Evolutionary conservation across 2,329 filamentous ascomycete genomes (phyloP).

Genomic region (Pseudocercospora cruenta): DNA sequence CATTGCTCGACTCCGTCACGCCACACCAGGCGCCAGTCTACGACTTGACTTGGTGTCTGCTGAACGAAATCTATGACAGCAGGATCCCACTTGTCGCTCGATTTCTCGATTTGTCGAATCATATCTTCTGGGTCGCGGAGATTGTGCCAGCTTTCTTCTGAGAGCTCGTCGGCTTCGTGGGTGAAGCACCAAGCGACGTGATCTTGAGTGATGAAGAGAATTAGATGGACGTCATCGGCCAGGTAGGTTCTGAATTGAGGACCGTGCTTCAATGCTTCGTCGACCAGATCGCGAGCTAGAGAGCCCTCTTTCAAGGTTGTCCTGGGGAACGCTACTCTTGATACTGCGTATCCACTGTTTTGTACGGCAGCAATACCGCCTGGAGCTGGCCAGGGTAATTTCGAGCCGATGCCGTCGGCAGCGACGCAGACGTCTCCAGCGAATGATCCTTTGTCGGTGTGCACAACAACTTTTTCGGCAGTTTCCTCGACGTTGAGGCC

Average conservation of each 20-base stretch:
- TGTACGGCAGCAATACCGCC: neutral
- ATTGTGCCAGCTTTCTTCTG: slow-evolving; percentile 7
- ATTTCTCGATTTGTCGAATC: slow-evolving; percentile 1
- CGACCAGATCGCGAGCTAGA: neutral
- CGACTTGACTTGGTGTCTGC: slow-evolving; percentile 24
- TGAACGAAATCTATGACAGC: slow-evolving; percentile 12
- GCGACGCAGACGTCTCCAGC: slow-evolving; percentile 43
- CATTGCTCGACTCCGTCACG: slow-evolving; percentile 56
- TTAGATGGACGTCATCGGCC: neutral
- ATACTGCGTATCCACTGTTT: slow-evolving; percentile 42
- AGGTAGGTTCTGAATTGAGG: neutral
- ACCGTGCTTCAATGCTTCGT: neutral
- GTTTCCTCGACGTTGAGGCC: neutral
- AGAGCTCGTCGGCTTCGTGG: neutral
- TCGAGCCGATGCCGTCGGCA: slow-evolving; percentile 47
- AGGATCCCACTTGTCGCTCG: slow-evolving; percentile 6
- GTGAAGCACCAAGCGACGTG: neutral
- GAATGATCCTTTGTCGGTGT: slow-evolving; percentile 42
- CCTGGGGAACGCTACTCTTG: slow-evolving; percentile 3
- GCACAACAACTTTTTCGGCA: neutral
- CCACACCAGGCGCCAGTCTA: slow-evolving; percentile 62
- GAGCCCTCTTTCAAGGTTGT: neutral
- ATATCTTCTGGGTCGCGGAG: neutral
- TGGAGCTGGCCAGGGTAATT: slow-evolving; percentile 44
- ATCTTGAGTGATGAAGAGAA: neutral